A percentile compares a stretch with the other conserved stretches of the same genome.
phyloP scores from a whole-genome alignment of 225 moss, liverwort and hornwort species.

The Pleurozium schreberi region DNA sequence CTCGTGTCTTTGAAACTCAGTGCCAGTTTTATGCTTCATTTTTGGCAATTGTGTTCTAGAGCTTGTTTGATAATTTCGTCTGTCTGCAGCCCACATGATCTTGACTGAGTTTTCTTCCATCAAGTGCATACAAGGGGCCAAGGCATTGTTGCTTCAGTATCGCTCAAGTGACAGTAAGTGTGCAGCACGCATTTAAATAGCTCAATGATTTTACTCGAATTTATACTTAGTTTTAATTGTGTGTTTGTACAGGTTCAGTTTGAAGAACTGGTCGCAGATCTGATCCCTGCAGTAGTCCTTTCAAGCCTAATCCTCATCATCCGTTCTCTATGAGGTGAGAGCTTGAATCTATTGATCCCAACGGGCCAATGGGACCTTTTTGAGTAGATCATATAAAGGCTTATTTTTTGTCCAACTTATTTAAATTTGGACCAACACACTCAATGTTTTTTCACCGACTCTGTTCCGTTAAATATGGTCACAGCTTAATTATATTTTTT shows the following conservation, averaged over 20 bases:
- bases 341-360: neutral
- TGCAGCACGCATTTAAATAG: neutral
- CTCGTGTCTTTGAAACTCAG: neutral
- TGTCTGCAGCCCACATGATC: neutral
- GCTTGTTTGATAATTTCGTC: neutral
- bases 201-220: neutral
- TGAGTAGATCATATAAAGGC: neutral
- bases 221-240: neutral
- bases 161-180: neutral
- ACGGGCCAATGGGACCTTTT: neutral
- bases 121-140: neutral
- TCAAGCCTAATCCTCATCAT: neutral
- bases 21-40: neutral
- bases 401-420: neutral
- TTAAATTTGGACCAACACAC: neutral
- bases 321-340: neutral
- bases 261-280: neutral
- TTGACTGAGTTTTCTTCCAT: neutral
- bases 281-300: neutral
- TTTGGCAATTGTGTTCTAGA: neutral
- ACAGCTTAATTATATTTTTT: neutral
- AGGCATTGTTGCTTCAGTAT: neutral
- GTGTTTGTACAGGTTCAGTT: neutral
- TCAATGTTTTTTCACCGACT: neutral
- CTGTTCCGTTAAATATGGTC: neutral